Base-by-base conservation (phyloP, 371 early-diverging fungal species). In the Lichtheimia corymbifera region DNA sequence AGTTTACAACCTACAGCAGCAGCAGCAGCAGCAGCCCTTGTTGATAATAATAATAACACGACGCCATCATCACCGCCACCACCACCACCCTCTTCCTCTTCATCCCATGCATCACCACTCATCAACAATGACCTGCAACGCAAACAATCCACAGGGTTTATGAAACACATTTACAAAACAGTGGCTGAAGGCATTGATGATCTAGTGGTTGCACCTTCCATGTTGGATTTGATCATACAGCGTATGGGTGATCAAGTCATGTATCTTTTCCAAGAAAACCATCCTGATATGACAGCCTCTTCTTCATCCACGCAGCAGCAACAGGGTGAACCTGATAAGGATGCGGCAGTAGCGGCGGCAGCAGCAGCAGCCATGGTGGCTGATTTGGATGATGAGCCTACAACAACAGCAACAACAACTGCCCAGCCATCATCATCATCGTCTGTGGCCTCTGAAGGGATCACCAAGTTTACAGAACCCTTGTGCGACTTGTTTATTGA, bases 401-500 rank as follows among this genome's bases (percentile, higher is more conserved):
- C 45, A 18, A 18, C 17, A n/a, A 45, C 44, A 7, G 40, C 28
- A 11, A 12, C 58, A 15, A 20, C 52, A 9, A 27, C 56, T 2
- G 49, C 50, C 18, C 35, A 35, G 1, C 0, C 35, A 35, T 28
- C 22, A 4, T 2, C 35, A 35, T 28, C 22, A 22, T 12, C 44
- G 1, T 14, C 18, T 5, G 17, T 22, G 17, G 56, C 41, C n/a
- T 45, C 67, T 0, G 87, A 85, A 63, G 83, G 82, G 2, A 74
- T 78, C 18, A 80, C 85, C 0, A 65, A 70, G 12, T 86, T 88
- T 53, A 83, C 90, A 0, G 92, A 89, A 55, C 86, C 90, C 7
- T 62, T 95, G 5, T 83, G 90, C 63, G 94, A 93, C 60, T 70
- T 95, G 44, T 88, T 96, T 62, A 84, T 92, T 55, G 95, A 95